Percentiles rank a stretch among this genome's conserved stretches.
phyloP scores from a whole-genome alignment of 2,329 filamentous ascomycete species.

The Beauveria sp. region DNA sequence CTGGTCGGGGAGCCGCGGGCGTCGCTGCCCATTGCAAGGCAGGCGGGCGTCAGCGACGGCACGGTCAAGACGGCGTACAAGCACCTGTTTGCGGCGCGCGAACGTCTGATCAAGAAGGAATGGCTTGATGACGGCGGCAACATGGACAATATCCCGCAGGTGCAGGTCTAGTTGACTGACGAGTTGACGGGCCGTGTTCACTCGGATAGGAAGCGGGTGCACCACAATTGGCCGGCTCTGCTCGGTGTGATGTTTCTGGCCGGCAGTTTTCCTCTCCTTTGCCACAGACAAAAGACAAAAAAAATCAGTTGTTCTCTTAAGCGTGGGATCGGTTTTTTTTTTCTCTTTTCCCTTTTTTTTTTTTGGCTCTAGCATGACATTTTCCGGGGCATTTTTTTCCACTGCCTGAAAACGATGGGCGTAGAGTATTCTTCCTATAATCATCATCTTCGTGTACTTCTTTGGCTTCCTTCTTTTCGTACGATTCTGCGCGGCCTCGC shows the following conservation, averaged over 20 bases:
- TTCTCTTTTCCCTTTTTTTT: not conserved
- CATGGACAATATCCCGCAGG: conserved; percentile 59
- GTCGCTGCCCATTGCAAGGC: conserved; percentile 77
- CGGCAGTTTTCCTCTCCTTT: not conserved
- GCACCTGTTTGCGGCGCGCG: conserved; percentile 66
- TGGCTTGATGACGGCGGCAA: conserved; percentile 69
- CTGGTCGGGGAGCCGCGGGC: conserved; percentile 71
- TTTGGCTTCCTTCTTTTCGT: not conserved
- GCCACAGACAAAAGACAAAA: not conserved
- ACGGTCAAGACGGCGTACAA: conserved; percentile 97
- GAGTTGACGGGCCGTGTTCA: not conserved
- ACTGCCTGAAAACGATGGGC: not conserved
- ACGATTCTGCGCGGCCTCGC: not conserved
- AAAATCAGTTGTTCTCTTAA: not conserved
- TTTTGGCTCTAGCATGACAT: not conserved
- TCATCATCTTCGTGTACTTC: not conserved
- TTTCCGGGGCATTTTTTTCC: not conserved
- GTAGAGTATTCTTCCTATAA: not conserved
- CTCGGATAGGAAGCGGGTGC: not conserved
- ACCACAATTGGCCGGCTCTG: too few relatives aligned
- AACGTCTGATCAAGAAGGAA: conserved; percentile 65
- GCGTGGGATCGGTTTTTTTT: not conserved
- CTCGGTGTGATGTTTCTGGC: not conserved
- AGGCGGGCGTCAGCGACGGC: conserved; percentile 88
- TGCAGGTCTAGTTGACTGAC: conserved; percentile 22